Evolutionary conservation across 2,329 filamentous ascomycete species (phyloP), one percentile per base, ranked within the genome.

Genomic region (Akanthomyces uredinophilus): DNA sequence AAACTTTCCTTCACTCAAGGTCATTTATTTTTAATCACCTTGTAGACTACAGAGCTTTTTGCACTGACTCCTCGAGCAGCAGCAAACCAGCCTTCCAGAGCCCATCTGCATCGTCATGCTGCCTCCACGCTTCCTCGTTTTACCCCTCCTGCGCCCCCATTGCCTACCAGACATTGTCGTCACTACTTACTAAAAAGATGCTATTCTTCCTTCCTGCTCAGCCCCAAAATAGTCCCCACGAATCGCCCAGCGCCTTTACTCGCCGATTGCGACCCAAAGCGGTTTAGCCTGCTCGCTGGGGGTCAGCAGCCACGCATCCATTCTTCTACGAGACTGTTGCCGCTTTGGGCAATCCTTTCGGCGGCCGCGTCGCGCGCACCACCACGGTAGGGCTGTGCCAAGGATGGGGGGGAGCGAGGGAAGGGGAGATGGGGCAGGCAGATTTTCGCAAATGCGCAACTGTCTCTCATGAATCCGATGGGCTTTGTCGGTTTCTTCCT

Each of bases 301-400:
- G 32, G 10, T 35, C 32, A 35, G 27, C 27, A 29, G 46, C 27
- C 46, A 29, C 16, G 47, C 16, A 14, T 22, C 27, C 22, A 10
- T 44, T 50, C n/a, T n/a, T 41, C 41, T 32, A 57, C 54, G 54
- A 55, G 22, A 44, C 54, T 20, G 37, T 51, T 50, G 13, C 56
- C 56, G 8, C 16, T 59, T 59, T 59, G 8, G 56, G 56, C 4
- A 59, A 59, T 51, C 56, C 22, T 43, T 59, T 59, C 46, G 41
- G 52, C 24, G 32, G 32, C 10, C 6, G 32, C 44, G 10, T 49
- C 7, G 18, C 20, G 27, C n/a, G 7, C 27, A n/a, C 22, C 43
- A n/a, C 16, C 18, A 20, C 27, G 32, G 7, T 32, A 59, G 37
- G 32, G 56, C 46, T 50, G 32, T 46, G 54, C 24, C 37, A n/a